Percentiles rank a stretch among this genome's conserved stretches.
These are phyloP conservation scores for Globisporangium spiculum DNA, from an alignment of 352 stramenopile genomes.

Conservation along the genomic window DNA sequence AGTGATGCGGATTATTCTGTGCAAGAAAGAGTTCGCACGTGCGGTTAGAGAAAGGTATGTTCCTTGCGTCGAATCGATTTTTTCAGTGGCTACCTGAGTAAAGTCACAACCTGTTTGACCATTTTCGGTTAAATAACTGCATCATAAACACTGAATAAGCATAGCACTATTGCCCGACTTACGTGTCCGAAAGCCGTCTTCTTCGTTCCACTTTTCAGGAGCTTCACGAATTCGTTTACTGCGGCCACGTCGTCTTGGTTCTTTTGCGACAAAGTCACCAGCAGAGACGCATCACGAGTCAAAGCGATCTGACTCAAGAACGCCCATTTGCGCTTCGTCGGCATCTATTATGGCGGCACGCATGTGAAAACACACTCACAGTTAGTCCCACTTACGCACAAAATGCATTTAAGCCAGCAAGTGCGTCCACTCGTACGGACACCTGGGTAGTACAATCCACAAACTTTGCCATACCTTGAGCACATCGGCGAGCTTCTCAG, in stretches of 20 bases:
- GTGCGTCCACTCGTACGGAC: background rate
- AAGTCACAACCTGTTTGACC: conserved; percentile 1
- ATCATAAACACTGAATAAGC: background rate
- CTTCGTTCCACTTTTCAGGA: conserved; percentile 20
- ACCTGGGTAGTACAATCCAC: background rate
- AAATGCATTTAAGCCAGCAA: background rate
- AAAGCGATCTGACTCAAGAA: conserved; percentile 11
- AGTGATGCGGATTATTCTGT: conserved; percentile 12
- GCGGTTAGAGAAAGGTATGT: background rate
- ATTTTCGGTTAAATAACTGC: background rate
- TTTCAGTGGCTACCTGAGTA: conserved; percentile 6
- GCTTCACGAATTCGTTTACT: conserved; percentile 14
- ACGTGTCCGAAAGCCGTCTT: conserved; percentile 24
- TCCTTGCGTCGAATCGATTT: background rate
- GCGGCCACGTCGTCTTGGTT: background rate
- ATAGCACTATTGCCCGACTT: background rate
- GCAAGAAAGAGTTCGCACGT: background rate
- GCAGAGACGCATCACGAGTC: conserved; percentile 5
- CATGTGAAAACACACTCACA: background rate
- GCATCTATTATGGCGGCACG: background rate
- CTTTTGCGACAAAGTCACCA: background rate
- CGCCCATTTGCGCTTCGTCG: conserved; percentile 13
- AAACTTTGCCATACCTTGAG: conserved; percentile 7
- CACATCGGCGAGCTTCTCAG: conserved; percentile 8
- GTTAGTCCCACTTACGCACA: background rate